These are phyloP conservation scores for Ramaria rubella DNA, from an alignment of 768 basidiomycete species.

Conservation along the genomic window DNA sequence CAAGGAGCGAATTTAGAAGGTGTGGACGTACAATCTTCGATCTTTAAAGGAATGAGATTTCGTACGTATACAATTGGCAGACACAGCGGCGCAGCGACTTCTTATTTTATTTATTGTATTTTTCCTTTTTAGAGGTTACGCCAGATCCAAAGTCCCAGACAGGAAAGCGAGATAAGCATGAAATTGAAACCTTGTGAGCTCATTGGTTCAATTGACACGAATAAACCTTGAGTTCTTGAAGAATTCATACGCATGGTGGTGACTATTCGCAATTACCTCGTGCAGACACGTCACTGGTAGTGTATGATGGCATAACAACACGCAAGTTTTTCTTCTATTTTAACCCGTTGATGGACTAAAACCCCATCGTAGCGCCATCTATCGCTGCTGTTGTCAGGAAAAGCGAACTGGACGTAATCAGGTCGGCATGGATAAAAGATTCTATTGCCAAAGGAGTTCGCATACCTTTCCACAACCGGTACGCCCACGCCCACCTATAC, in stretches of 20 bases:
- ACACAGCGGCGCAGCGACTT: background rate
- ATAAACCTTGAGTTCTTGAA: conserved; percentile 21
- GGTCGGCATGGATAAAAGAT: conserved; percentile 76
- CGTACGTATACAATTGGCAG: conserved; percentile 41
- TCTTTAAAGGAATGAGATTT: conserved; percentile 75
- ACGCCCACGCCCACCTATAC: conserved; percentile 6
- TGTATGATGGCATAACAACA: conserved; percentile 64
- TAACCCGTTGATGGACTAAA: background rate
- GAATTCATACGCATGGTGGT: conserved; percentile 69
- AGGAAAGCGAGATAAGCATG: conserved; percentile 60
- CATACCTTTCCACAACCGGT: conserved; percentile 67
- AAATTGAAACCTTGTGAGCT: conserved; percentile 57
- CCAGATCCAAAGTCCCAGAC: conserved; percentile 68
- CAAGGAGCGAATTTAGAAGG: conserved; percentile 56
- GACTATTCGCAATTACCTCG: conserved; percentile 53
- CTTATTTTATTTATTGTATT: conserved; percentile 1
- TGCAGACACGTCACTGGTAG: conserved; percentile 46
- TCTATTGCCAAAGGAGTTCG: conserved; percentile 55
- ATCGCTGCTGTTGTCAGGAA: conserved; percentile 67
- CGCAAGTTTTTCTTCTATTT: conserved; percentile 41
- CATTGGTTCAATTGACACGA: background rate
- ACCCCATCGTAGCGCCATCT: conserved; percentile 50
- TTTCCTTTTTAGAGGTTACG: conserved; percentile 49
- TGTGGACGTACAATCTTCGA: conserved; percentile 49
- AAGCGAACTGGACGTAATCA: conserved; percentile 63